Evolutionary conservation across 2,329 filamentous ascomycete genomes (phyloP), one percentile per base, ranked within the genome.

Genomic region (Fusarium sp.): DNA sequence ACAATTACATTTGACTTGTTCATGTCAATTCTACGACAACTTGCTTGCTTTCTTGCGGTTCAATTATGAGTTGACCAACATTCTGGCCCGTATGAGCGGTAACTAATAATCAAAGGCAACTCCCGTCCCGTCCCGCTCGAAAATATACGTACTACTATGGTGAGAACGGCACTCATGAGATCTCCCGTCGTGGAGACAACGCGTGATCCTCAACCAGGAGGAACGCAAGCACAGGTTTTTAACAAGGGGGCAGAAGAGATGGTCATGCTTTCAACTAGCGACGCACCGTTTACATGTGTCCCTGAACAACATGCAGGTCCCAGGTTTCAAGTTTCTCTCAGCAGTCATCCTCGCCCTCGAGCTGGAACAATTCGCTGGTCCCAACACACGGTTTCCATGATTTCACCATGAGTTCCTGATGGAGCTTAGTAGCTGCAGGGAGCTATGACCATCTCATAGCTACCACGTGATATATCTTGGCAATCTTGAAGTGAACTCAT

Each of bases 381-480:
- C 41, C 41, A 50, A 58, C 30, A 45, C 45, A 22, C 40, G 58
- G 61, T 60, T 40, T 50, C 33, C 51, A 60, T 48, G 65, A 58
- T 66, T 49, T 65, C 58, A 52, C 46, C 37, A 48, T 28, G 33
- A 40, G 24, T 54, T 52, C 68, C 65, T 54, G 62, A 73, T 67
- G 71, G 65, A 71, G 74, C 66, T 74, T 76, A 74, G 71, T 43
- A 60, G 24, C 30, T 43, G 47, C 47, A 51, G 20, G 60, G 62
- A 75, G 74, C 75, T 75, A 75, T 75, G 75, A 70, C 74, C 75
- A 75, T 53, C 47, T 28, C n/a, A 45, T 37, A 32, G 30, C 24
- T 30, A 19, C 51, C 60, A 68, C 73, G 73, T 75, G 75, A 68
- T 67, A 67, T 68, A 49, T 33, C 55, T 70, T 65, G 55, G 59